Evolutionary conservation across 2,329 filamentous ascomycete species (phyloP).

Genomic region (Colletotrichum kahawae): DNA sequence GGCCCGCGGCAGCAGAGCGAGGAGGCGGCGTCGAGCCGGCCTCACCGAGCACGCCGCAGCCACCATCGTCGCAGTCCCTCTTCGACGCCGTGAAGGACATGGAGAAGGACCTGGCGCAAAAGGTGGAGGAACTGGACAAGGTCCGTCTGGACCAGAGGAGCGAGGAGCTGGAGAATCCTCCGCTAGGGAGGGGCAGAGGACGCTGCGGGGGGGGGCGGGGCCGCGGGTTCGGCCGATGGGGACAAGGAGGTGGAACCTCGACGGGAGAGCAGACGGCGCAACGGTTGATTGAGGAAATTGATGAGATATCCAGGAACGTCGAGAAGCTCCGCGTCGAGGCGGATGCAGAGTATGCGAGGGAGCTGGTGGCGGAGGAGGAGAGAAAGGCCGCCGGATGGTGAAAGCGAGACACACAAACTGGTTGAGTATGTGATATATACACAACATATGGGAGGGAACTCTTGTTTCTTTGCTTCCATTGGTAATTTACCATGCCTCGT

Average conservation of each 20-base stretch:
- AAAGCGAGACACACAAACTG: neutral
- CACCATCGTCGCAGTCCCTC: slow-evolving; percentile 7
- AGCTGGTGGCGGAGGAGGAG: slow-evolving; percentile 38
- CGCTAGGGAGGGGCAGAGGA: slow-evolving; percentile 2
- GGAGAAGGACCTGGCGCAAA: neutral
- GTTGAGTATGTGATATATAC: neutral
- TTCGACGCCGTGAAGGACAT: neutral
- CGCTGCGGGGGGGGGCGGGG: neutral
- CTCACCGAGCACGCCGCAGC: neutral
- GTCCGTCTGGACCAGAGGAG: neutral
- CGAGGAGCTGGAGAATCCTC: slow-evolving; percentile 6
- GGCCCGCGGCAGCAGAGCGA: neutral
- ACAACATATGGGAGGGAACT: neutral
- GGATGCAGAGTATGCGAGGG: slow-evolving; percentile 52
- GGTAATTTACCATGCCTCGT: neutral
- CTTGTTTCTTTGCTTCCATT: neutral
- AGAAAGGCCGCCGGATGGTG: neutral
- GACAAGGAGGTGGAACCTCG: neutral
- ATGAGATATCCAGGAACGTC: slow-evolving; percentile 41
- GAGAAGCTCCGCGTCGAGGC: slow-evolving; percentile 46
- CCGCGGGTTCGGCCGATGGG: neutral
- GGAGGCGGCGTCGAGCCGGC: neutral
- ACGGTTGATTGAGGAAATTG: slow-evolving; percentile 40
- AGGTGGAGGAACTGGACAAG: slow-evolving; percentile 22
- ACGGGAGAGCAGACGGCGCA: slow-evolving; percentile 10